These are phyloP conservation scores for Phytopythium kandeliae DNA, from an alignment of 352 stramenopile species.

Conservation along the genomic window DNA sequence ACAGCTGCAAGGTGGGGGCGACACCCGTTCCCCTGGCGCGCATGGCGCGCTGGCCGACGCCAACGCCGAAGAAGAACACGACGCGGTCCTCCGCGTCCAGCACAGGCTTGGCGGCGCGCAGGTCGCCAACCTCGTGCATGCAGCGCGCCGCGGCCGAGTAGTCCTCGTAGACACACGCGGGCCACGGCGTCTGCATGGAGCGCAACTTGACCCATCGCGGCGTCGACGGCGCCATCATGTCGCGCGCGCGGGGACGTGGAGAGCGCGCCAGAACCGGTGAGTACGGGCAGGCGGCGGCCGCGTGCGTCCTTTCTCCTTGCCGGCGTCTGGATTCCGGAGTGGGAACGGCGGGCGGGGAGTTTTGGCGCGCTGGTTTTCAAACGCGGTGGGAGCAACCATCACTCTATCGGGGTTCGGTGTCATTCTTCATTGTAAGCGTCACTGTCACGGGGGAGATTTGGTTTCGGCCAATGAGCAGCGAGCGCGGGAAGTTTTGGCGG, in stretches of 20 bases:
- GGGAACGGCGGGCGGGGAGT: not conserved
- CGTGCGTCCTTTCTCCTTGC: not conserved
- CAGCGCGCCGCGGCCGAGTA: conserved; percentile 44
- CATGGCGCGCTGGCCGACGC: conserved; percentile 30
- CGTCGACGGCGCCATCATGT: not conserved
- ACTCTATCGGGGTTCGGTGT: conserved; percentile 1
- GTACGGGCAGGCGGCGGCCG: not conserved
- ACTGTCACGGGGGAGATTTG: not conserved
- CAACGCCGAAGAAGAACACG: conserved; percentile 79
- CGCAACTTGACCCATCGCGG: conserved; percentile 54
- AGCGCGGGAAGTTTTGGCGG: conserved; percentile 9
- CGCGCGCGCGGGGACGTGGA: not conserved
- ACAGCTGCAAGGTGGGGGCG: conserved; percentile 45
- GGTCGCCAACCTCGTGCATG: conserved; percentile 35
- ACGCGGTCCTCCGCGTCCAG: conserved; percentile 65
- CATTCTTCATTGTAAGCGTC: not conserved
- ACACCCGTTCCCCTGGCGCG: conserved; percentile 19
- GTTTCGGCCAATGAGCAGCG: conserved; percentile 6
- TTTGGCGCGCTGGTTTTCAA: conserved; percentile 5
- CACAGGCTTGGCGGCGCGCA: conserved; percentile 40
- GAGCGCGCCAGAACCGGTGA: too few relatives aligned
- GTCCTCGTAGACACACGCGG: conserved; percentile 53
- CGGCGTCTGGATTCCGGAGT: conserved; percentile 10
- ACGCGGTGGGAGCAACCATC: conserved; percentile 1
- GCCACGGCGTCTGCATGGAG: conserved; percentile 59